Conservation (phyloP, 2,329 filamentous ascomycete species). For the Apiospora malaysiana region DNA sequence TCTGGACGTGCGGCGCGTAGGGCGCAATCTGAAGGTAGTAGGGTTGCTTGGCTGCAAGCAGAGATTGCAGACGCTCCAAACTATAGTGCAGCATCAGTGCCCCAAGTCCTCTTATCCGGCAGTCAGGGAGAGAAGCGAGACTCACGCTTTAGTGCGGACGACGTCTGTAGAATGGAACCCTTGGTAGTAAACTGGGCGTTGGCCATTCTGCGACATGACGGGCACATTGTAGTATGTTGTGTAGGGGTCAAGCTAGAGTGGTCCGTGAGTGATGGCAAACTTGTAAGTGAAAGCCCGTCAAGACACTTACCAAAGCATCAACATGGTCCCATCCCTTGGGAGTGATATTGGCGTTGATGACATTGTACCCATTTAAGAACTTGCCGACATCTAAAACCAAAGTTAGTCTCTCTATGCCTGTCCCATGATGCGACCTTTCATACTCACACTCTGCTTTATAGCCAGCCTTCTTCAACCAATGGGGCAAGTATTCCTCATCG, state of each 20-base stretch:
- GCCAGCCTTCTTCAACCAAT: constrained; percentile 72
- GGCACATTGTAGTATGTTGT: background rate
- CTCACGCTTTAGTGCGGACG: constrained; percentile 58
- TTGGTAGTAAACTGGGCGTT: constrained; percentile 45
- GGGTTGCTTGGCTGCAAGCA: constrained; percentile 44
- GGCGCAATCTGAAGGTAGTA: constrained; percentile 68
- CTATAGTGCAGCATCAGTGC: constrained; percentile 18
- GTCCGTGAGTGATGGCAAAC: background rate
- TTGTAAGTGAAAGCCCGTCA: background rate
- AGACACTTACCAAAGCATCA: background rate
- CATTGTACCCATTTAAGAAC: constrained; percentile 62
- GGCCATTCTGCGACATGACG: constrained; percentile 52
- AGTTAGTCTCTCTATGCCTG: background rate
- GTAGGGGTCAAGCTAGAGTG: background rate
- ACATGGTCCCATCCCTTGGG: constrained; percentile 48
- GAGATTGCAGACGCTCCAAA: constrained; percentile 38
- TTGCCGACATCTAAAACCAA: constrained; percentile 66
- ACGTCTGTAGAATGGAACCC: constrained; percentile 57
- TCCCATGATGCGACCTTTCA: background rate
- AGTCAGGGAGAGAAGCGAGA: too few species aligned
- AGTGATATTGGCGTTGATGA: constrained; percentile 49
- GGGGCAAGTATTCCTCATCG: constrained; percentile 70
- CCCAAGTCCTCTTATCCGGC: too few species aligned
- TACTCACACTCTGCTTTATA: constrained; percentile 66
- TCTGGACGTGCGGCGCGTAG: constrained; percentile 61